Percentiles rank a stretch among this genome's conserved stretches.
phyloP scores from a whole-genome alignment of 345 rosid species.

The Gossypium rotundifolium region DNA sequence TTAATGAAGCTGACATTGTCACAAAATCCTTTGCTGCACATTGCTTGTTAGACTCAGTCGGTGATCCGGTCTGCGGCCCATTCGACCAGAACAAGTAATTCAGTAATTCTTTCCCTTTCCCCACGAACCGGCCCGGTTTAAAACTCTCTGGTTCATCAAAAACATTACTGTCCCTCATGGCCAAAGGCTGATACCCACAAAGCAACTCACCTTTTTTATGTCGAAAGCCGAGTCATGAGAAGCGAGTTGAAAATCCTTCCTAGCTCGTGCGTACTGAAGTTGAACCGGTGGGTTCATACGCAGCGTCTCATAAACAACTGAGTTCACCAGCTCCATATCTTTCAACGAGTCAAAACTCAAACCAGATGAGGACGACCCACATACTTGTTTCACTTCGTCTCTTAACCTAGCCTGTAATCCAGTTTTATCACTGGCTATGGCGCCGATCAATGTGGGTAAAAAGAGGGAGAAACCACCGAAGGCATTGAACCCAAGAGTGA shows the following conservation, averaged over 20 bases:
- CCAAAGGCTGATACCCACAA: slow-evolving; percentile 69
- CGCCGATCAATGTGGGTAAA: slow-evolving; percentile 35
- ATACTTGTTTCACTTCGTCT: slow-evolving; percentile 44
- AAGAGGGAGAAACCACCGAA: slow-evolving; percentile 80
- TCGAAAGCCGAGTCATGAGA: slow-evolving; percentile 62
- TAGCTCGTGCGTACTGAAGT: slow-evolving; percentile 64
- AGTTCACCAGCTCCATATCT: slow-evolving; percentile 63
- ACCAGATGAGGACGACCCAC: slow-evolving; percentile 32
- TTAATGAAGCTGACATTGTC: slow-evolving; percentile 40
- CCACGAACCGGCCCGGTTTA: slow-evolving; percentile 58
- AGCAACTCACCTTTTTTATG: slow-evolving; percentile 74
- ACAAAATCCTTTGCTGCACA: slow-evolving; percentile 76
- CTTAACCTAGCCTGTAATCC: slow-evolving; percentile 52
- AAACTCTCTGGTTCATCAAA: slow-evolving; percentile 69
- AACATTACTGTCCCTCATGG: slow-evolving; percentile 56
- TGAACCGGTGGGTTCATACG: slow-evolving; percentile 76
- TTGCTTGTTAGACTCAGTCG: slow-evolving; percentile 62
- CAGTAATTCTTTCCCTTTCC: slow-evolving; percentile 42
- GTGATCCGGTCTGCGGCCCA: slow-evolving; percentile 77
- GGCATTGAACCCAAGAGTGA: slow-evolving; percentile 71
- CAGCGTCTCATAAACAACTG: slow-evolving; percentile 72
- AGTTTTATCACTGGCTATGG: slow-evolving; percentile 36
- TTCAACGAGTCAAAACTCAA: slow-evolving; percentile 53
- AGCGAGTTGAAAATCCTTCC: slow-evolving; percentile 59
- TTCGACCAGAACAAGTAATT: slow-evolving; percentile 73